Evolutionary conservation across 768 basidiomycete species (phyloP), one percentile per base, ranked within the genome.

Genomic region (Amanita jacksonii): DNA sequence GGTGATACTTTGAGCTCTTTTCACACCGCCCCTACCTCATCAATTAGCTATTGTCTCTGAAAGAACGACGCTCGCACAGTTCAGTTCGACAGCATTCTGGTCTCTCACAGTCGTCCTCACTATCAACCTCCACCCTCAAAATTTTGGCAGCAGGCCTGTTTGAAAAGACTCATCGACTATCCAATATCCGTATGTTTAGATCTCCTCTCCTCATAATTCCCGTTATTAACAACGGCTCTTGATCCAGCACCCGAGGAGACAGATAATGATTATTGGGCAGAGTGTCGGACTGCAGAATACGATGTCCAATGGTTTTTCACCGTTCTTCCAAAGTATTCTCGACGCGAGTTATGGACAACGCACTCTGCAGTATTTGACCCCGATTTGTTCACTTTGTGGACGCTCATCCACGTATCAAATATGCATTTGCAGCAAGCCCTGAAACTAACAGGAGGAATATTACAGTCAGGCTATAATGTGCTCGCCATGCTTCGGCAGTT

Each of bases 301-400:
- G 72, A 75, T 7, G 57, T 79, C 5, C 59, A 68, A 32, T 67
- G 68, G 22, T 68, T 79, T 47, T 57, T 62, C 8, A 52, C 62
- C 4, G 43, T 57, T n/a, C 49, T 64, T 8, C 70, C 70, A n/a
- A 58, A 58, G 12, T 63, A 70, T 46, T 48, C 58, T 35, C 66
- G 61, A 23, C 56, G 53, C 33, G 63, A 65, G 43, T 49, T 54
- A 9, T 61, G 59, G 57, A 51, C 57, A 34, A 49, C 57, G 18
- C 60, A 60, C 39, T 53, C 57, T n/a, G 58, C 64, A 4, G 52
- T 54, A 33, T 54, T 69, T 36, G 67, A 70, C 43, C 62, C 64
- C 31, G 69, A 73, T 43, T 45, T 74, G 6, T 66, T 72, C 44
- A 55, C 63, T 7, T 63, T 75, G 27, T 72, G 79, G 49, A 72